Evolutionary conservation across 1,139 yeast species (phyloP).

Genomic region (Pichiaceae sp.): DNA sequence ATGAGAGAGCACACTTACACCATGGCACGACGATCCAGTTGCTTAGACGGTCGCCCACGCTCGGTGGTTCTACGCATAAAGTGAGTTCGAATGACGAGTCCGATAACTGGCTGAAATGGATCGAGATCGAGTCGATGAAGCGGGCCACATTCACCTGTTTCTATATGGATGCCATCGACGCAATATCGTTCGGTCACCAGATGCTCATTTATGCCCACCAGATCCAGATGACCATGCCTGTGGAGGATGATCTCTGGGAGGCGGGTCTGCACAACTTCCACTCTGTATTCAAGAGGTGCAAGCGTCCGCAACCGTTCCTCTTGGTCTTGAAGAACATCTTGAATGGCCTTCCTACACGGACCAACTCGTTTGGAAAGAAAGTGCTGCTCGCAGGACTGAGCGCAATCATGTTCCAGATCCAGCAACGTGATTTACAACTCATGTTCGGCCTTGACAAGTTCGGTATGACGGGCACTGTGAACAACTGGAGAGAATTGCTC

Average conservation of each 20-base stretch:
- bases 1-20: constrained; percentile 50
- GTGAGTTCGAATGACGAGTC: constrained; percentile 12
- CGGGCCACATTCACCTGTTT: constrained; percentile 75
- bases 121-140: constrained; percentile 65
- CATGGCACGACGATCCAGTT: constrained; percentile 53
- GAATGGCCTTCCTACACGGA: constrained; percentile 38
- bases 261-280: constrained; percentile 15
- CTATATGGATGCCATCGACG: constrained; percentile 70
- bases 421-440: constrained; percentile 55
- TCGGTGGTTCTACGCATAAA: constrained; percentile 45
- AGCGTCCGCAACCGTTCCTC: constrained; percentile 34
- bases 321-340: constrained; percentile 48
- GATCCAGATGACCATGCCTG: constrained; percentile 67
- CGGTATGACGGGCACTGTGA: constrained; percentile 30
- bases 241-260: constrained; percentile 77
- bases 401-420: constrained; percentile 66
- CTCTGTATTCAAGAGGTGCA: constrained; percentile 11
- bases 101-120: constrained; percentile 35
- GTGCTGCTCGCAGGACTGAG: constrained; percentile 63
- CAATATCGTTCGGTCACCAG: constrained; percentile 73
- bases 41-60: constrained; percentile 43
- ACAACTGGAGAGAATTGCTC: constrained; percentile 49
- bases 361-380: constrained; percentile 45
- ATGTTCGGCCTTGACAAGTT: constrained; percentile 25
- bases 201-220: constrained; percentile 65